Evolutionary conservation across 768 basidiomycete genomes (phyloP).

Genomic region (Hemileccinum impolitum): DNA sequence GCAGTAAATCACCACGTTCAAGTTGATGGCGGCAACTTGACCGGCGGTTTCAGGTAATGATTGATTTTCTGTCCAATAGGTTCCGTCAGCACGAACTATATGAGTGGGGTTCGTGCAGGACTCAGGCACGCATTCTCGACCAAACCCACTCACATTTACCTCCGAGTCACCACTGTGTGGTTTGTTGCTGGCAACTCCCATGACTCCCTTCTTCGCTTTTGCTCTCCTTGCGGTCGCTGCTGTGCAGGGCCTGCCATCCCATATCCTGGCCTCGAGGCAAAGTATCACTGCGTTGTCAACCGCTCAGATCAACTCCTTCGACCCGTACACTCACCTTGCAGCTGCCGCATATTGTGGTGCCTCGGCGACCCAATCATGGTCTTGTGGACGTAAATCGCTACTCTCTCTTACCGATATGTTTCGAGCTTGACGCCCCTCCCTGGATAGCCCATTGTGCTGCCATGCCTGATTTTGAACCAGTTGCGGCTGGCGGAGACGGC

Average conservation of each 20-base stretch:
- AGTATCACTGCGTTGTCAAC: slow-evolving; percentile 36
- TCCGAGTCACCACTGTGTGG: background rate
- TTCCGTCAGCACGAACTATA: background rate
- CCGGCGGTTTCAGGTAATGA: no score
- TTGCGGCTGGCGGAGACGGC: slow-evolving; percentile 46
- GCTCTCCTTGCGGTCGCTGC: no score
- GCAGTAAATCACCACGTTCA: no score
- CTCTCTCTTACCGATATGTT: background rate
- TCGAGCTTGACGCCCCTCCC: background rate
- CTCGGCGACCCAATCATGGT: slow-evolving; percentile 40
- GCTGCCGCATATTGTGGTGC: slow-evolving; percentile 46
- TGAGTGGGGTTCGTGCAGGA: background rate
- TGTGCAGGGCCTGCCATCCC: slow-evolving; percentile 3
- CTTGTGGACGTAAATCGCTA: slow-evolving; percentile 45
- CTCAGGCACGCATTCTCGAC: background rate
- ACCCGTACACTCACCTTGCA: slow-evolving; percentile 48
- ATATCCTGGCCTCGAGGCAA: slow-evolving; percentile 30
- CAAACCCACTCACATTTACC: background rate
- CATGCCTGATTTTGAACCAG: slow-evolving; percentile 40
- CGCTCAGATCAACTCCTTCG: slow-evolving; percentile 40
- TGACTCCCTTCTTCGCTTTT: no score
- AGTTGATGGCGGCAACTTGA: no score
- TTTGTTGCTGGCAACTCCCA: background rate
- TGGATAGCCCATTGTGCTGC: slow-evolving; percentile 38
- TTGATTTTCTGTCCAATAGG: no score